A percentile compares a stretch with the other conserved stretches of the same genome.
Evolutionary conservation across 2,329 filamentous ascomycete species (phyloP).

Genomic region (Fusarium mexicanum): DNA sequence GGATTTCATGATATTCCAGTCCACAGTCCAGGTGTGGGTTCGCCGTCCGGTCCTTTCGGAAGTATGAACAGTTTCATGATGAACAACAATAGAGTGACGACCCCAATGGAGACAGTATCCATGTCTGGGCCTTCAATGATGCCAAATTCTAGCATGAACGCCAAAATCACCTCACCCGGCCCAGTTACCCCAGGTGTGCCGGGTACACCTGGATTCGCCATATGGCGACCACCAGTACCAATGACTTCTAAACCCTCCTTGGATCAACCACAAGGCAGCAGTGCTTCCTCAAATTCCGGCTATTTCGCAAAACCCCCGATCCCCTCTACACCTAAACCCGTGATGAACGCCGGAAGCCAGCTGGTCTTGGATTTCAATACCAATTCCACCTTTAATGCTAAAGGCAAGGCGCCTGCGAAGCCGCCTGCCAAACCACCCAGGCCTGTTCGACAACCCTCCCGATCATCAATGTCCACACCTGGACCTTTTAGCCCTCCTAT

Average conservation of each 20-base stretch:
- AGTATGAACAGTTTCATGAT: conserved; percentile 49
- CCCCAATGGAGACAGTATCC: conserved; percentile 39
- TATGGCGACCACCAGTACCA: conserved; percentile 50
- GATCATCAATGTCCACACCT: conserved; percentile 36
- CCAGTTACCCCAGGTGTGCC: conserved; percentile 35
- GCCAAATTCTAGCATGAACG: conserved; percentile 37
- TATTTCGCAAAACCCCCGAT: conserved; percentile 52
- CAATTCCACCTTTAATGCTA: conserved; percentile 44
- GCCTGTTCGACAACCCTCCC: conserved; percentile 39
- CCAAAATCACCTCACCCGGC: conserved; percentile 30
- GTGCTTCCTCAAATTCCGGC: conserved; percentile 34
- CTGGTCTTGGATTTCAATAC: conserved; percentile 51
- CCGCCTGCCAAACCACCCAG: conserved; percentile 45
- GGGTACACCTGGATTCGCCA: conserved; percentile 51
- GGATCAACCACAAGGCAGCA: conserved; percentile 35
- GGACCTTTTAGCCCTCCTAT: conserved; percentile 40
- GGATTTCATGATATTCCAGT: conserved; percentile 47
- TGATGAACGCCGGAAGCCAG: conserved; percentile 48
- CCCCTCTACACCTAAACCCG: conserved; percentile 52
- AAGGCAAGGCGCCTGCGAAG: conserved; percentile 49
- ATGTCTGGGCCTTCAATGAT: conserved; percentile 40
- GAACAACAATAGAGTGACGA: conserved; percentile 41
- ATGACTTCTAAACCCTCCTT: conserved; percentile 39
- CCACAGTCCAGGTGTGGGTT: conserved; percentile 42
- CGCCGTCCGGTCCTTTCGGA: conserved; percentile 45